Conservation (phyloP, 179 eudicot species). For the Vitellaria paradoxa region DNA sequence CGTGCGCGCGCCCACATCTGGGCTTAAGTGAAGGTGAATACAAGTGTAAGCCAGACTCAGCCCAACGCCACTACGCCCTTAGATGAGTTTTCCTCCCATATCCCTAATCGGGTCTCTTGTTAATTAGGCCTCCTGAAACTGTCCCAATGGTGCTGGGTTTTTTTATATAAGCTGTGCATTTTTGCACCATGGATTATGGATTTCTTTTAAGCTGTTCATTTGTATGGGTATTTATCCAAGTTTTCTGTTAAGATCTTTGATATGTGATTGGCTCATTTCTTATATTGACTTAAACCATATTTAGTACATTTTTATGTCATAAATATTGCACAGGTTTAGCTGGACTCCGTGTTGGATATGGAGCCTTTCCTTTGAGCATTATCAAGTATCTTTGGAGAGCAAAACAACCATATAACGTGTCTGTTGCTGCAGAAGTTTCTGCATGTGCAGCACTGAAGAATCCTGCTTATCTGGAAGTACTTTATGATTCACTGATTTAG, state of each 20-base stretch:
- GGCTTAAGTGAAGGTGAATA: neutral
- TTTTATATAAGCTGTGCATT: neutral
- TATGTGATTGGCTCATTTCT: no score
- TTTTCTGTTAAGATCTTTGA: no score
- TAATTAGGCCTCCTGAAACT: neutral
- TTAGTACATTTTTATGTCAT: neutral
- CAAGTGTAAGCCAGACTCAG: neutral
- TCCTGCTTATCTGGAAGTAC: constrained; percentile 79
- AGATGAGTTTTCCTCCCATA: neutral
- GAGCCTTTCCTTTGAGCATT: constrained; percentile 91
- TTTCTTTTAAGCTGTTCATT: no score
- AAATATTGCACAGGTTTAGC: constrained; percentile 63
- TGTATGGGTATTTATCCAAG: no score
- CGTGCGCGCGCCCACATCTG: neutral
- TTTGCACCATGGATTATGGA: neutral
- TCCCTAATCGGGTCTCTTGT: neutral
- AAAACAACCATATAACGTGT: constrained; percentile 96
- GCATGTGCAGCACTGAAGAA: constrained; percentile 95
- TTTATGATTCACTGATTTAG: constrained; percentile 1
- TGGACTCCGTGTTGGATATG: constrained; percentile 92
- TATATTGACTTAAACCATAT: neutral
- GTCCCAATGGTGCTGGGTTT: neutral
- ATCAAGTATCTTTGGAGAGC: constrained; percentile 96
- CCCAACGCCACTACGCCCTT: neutral
- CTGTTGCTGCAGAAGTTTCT: constrained; percentile 97